A percentile compares a stretch with the other conserved stretches of the same genome.
phyloP scores from a whole-genome alignment of 2,329 filamentous ascomycete species.

The Stagonosporopsis chrysanthemi region DNA sequence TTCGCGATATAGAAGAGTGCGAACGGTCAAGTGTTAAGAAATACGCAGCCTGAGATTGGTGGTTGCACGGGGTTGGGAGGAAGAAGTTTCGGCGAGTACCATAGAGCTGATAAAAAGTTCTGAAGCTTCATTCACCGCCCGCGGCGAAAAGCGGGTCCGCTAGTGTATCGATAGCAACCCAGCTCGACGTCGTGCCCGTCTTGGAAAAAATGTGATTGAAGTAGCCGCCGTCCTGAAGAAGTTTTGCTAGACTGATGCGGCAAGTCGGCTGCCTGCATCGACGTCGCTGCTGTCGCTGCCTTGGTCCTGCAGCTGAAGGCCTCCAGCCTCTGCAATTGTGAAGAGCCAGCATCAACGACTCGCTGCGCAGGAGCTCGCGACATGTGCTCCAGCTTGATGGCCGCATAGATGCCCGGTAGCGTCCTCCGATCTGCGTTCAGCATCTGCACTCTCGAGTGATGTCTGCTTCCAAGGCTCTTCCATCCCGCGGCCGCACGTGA shows the following conservation, averaged over 20 bases:
- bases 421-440: too few relatives aligned
- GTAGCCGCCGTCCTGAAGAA: too few relatives aligned
- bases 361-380: too few relatives aligned
- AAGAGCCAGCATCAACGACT: too few relatives aligned
- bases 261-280: too few relatives aligned
- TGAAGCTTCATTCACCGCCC: constrained; percentile 41
- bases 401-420: too few relatives aligned
- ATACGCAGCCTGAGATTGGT: constrained; percentile 32
- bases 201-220: not conserved
- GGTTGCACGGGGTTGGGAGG: constrained; percentile 25
- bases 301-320: not conserved
- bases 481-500: constrained; percentile 6
- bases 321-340: too few relatives aligned
- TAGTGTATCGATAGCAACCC: constrained; percentile 19
- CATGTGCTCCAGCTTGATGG: too few relatives aligned
- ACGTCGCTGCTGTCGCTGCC: not conserved
- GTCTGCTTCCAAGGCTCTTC: too few relatives aligned
- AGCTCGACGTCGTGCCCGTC: too few relatives aligned
- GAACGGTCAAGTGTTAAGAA: constrained; percentile 10
- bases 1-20: not conserved
- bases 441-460: too few relatives aligned
- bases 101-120: constrained; percentile 30
- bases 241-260: too few relatives aligned
- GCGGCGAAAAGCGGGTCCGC: constrained; percentile 24
- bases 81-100: constrained; percentile 13